These are phyloP conservation scores for Cladosporium sphaerospermum DNA, from an alignment of 2,329 filamentous ascomycete species.

Conservation along the genomic window DNA sequence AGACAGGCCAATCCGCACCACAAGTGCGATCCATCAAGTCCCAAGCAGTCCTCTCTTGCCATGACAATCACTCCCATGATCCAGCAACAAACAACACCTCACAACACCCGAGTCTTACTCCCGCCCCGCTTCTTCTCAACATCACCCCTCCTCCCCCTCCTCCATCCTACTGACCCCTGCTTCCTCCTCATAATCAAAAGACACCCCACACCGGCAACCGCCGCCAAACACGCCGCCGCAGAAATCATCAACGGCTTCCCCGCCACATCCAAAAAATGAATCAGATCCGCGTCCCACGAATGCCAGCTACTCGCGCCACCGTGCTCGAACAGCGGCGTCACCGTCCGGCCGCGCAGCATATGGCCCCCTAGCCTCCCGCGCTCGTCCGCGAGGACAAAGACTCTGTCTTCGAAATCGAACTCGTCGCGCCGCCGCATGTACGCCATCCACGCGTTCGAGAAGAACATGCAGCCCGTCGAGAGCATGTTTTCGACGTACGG, in stretches of 20 bases:
- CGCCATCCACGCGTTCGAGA: constrained; percentile 24
- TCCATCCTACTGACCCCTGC: too few species aligned
- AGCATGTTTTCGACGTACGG: constrained; percentile 29
- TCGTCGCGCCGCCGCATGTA: constrained; percentile 15
- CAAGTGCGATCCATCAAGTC: too few species aligned
- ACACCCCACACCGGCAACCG: neutral
- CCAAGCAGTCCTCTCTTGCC: too few species aligned
- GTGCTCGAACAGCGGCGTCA: constrained; percentile 24
- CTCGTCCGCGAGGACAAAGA: constrained; percentile 24
- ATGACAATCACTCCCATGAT: too few species aligned
- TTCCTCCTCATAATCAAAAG: neutral
- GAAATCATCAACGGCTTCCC: constrained; percentile 7
- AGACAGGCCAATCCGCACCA: too few species aligned
- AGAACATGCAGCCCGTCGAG: constrained; percentile 26
- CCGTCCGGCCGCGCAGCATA: constrained; percentile 24
- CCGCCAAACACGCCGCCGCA: neutral
- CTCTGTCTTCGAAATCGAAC: constrained; percentile 10
- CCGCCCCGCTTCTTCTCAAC: neutral
- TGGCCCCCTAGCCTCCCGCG: constrained; percentile 20
- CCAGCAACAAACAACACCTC: too few species aligned
- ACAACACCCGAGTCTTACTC: neutral
- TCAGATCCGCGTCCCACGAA: constrained; percentile 21
- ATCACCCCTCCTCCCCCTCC: neutral
- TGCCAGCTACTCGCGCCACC: constrained; percentile 27
- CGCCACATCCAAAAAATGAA: constrained; percentile 21